Percentiles rank a stretch among this genome's conserved stretches.
Evolutionary conservation across 192 early-diverging fungal genomes (phyloP).

Genomic region (Martensiomyces pterosporus): DNA sequence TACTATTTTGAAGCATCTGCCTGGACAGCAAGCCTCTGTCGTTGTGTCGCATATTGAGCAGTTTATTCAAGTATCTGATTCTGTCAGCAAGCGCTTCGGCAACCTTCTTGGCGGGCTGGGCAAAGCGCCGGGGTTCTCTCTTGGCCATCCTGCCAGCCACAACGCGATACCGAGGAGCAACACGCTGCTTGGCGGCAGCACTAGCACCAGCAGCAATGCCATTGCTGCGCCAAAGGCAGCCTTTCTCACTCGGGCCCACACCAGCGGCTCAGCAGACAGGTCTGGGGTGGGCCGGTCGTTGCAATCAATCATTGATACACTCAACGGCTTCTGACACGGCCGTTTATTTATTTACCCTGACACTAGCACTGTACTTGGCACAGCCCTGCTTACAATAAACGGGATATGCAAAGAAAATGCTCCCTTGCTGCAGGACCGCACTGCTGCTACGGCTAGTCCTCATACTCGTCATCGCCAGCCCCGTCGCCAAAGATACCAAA

Average conservation of each 20-base stretch:
- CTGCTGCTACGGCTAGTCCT: too few relatives aligned
- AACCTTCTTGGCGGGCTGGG: conserved; percentile 25
- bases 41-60: conserved; percentile 25
- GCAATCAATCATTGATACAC: conserved; percentile 16
- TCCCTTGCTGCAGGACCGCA: too few relatives aligned
- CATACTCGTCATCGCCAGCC: conserved; percentile 8
- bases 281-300: conserved; percentile 12
- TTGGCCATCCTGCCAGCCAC: too few relatives aligned
- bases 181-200: too few relatives aligned
- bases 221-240: too few relatives aligned
- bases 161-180: too few relatives aligned
- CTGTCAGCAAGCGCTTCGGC: conserved; percentile 26
- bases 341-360: too few relatives aligned
- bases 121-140: too few relatives aligned
- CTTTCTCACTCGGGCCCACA: too few relatives aligned
- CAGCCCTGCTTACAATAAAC: too few relatives aligned
- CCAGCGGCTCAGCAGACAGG: not conserved
- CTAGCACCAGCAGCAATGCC: too few relatives aligned
- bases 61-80: conserved; percentile 35
- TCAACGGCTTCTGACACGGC: conserved; percentile 3
- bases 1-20: conserved; percentile 17
- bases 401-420: too few relatives aligned
- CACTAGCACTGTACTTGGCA: not conserved
- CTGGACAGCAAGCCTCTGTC: conserved; percentile 10
- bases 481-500: conserved; percentile 24